phyloP scores from a whole-genome alignment of 371 early-diverging fungal species.

The Mortierella sp. region DNA sequence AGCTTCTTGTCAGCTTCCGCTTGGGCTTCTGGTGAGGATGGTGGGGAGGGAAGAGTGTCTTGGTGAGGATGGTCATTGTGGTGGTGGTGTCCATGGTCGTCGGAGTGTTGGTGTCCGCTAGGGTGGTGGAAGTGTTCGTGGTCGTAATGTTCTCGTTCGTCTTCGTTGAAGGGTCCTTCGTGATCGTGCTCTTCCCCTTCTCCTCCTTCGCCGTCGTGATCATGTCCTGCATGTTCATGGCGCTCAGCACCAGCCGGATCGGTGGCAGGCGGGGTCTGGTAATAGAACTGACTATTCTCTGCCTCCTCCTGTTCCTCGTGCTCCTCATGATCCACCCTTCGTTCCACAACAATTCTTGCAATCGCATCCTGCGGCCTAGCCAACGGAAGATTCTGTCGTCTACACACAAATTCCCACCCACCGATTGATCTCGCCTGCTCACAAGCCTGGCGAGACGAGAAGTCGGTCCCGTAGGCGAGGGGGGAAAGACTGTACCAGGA shows the following conservation, averaged over 20 bases:
- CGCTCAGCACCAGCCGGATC: neutral
- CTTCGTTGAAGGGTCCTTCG: slow-evolving; percentile 25
- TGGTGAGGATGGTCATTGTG: neutral
- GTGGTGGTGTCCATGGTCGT: slow-evolving; percentile 4
- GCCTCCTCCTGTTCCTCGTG: slow-evolving; percentile 13
- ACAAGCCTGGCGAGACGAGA: slow-evolving; percentile 20
- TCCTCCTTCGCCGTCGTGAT: neutral
- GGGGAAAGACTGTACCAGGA: slow-evolving; percentile 78
- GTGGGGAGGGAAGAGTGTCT: neutral
- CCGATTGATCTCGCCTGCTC: slow-evolving; percentile 31
- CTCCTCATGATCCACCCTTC: slow-evolving; percentile 12
- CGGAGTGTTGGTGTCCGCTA: neutral
- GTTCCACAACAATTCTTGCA: slow-evolving; percentile 29
- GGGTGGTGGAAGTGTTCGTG: slow-evolving; percentile 43
- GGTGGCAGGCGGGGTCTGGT: neutral
- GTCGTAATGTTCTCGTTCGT: slow-evolving; percentile 25
- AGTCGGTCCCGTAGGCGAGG: slow-evolving; percentile 80
- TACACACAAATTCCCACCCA: slow-evolving; percentile 44
- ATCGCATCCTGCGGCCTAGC: slow-evolving; percentile 25
- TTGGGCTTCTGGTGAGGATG: neutral
- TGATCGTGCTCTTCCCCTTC: neutral
- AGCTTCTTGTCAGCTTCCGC: neutral
- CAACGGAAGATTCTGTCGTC: slow-evolving; percentile 28
- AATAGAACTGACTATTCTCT: slow-evolving; percentile 15
- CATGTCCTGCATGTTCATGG: neutral